Evolutionary conservation across 192 early-diverging fungal genomes (phyloP), one percentile per base, ranked within the genome.

Genomic region (Allomyces arbusculus): DNA sequence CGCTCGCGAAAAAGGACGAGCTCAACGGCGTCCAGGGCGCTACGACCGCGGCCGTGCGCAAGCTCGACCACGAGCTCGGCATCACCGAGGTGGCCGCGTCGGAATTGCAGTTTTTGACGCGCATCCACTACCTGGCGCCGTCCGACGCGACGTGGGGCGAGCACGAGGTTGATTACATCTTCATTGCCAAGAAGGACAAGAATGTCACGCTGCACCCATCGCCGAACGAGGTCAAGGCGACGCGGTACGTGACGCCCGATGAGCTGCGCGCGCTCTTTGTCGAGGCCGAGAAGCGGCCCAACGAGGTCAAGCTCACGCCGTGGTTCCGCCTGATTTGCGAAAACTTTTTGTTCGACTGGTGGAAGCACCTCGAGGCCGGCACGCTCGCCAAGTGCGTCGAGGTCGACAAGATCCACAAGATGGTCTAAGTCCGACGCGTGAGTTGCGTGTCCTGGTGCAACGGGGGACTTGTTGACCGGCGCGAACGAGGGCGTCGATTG

Each of bases 121-220:
- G 89, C 55, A 94, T 98, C 63, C 95, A 98, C 69, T 98, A 98
- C 73, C 67, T 93, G 68, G 92, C 95, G 23, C 88, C 91, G n/a
- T 90, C 87, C 23, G 90, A 98, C 67, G 91, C 91, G 23, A 66
- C 89, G 66, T 98, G 95, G 95, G 95, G 95, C n/a, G 95, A 98
- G 76, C 95, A 98, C 72, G 95, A 98, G 78, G 82, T 98, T 62
- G 95, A 98, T 69, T 95, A 96, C 70, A 93, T 98, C 66, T 89
- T 98, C 68, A 81, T 88, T 68, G 79, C 83, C 69, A 87, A 86
- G 19, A 71, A n/a, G 10, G 67, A 80, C 65, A 66, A 73, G 67
- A 73, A 89, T 43, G 87, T 95, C 14, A 81, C 86, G 61, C 64
- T 90, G 64, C 71, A 86, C 23, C 69, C 85, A n/a, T 95, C 85